phyloP scores from a whole-genome alignment of 1,284 basidiomycete species.

The Apiotrichum siamense region DNA sequence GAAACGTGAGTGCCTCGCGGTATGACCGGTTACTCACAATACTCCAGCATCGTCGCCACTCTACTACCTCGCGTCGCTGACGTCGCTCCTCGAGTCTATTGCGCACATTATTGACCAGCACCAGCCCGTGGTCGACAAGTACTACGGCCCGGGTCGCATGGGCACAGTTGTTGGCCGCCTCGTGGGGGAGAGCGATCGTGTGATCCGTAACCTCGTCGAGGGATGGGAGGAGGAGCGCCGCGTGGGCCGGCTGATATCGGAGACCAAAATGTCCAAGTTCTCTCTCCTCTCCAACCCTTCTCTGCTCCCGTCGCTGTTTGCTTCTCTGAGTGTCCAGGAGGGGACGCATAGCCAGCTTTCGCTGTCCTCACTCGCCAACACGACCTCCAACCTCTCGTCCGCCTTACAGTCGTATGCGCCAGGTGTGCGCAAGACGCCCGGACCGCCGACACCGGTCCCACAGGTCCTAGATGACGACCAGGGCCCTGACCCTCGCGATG shows the following conservation, averaged over 20 bases:
- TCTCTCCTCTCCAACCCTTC: slow-evolving; percentile 35
- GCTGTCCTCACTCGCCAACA: slow-evolving; percentile 36
- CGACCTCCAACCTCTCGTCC: slow-evolving; percentile 47
- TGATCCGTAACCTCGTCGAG: slow-evolving; percentile 67
- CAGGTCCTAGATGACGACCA: slow-evolving; percentile 53
- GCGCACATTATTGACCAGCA: slow-evolving; percentile 96
- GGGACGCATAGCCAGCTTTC: slow-evolving; percentile 29
- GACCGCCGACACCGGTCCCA: slow-evolving; percentile 23
- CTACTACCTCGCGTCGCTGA: slow-evolving; percentile 80
- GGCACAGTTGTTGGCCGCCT: slow-evolving; percentile 67
- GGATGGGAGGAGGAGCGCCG: slow-evolving; percentile 85
- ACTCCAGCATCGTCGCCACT: slow-evolving; percentile 72
- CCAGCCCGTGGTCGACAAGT: slow-evolving; percentile 94
- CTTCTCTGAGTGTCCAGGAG: slow-evolving; percentile 19
- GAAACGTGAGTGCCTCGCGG: slow-evolving; percentile 69
- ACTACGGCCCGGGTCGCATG: slow-evolving; percentile 88
- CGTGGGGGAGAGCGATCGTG: slow-evolving; percentile 77
- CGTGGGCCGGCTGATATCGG: slow-evolving; percentile 45
- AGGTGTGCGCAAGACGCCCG: slow-evolving; percentile 32
- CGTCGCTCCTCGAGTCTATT: slow-evolving; percentile 87
- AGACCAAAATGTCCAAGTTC: slow-evolving; percentile 44
- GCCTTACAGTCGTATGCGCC: slow-evolving; percentile 44
- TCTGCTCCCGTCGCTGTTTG: slow-evolving; percentile 34
- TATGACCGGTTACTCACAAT: slow-evolving; percentile 8
- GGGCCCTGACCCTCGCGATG: slow-evolving; percentile 73